Conservation (phyloP, 176 grass and related monocot genomes). For the Aechmea fasciata region DNA sequence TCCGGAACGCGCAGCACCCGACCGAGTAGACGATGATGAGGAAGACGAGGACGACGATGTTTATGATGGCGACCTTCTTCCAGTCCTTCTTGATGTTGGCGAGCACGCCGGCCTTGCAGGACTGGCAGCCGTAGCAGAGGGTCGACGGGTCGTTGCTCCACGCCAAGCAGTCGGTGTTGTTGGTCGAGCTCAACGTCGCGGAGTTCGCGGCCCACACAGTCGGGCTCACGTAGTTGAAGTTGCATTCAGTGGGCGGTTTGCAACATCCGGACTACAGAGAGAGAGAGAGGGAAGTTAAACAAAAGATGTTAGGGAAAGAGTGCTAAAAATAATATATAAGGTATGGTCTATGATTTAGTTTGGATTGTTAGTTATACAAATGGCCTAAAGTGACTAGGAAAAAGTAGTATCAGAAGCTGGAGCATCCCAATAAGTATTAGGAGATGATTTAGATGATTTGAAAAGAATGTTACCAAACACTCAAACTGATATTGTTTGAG, state of each 20-base stretch:
- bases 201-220: conserved; percentile 18
- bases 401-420: too few species aligned
- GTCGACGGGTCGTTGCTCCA: conserved; percentile 31
- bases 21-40: conserved; percentile 79
- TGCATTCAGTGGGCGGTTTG: conserved; percentile 55
- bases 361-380: too few species aligned
- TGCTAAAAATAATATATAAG: neutral
- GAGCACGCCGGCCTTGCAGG: conserved; percentile 74
- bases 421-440: too few species aligned
- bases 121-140: conserved; percentile 64
- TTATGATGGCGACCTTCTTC: conserved; percentile 53
- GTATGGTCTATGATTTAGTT: too few species aligned
- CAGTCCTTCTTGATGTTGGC: conserved; percentile 48
- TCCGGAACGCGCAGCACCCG: conserved; percentile 79
- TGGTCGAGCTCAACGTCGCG: neutral
- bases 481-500: too few species aligned
- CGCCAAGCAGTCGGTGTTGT: conserved; percentile 37
- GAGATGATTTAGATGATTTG: too few species aligned
- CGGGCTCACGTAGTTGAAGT: conserved; percentile 18
- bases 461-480: too few species aligned
- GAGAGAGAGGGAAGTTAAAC: neutral
- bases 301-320: neutral
- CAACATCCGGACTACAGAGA: conserved; percentile 60
- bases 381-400: too few species aligned
- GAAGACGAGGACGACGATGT: conserved; percentile 61